Evolutionary conservation across 768 basidiomycete genomes (phyloP), one percentile per base, ranked within the genome.

Genomic region (Vararia minispora): DNA sequence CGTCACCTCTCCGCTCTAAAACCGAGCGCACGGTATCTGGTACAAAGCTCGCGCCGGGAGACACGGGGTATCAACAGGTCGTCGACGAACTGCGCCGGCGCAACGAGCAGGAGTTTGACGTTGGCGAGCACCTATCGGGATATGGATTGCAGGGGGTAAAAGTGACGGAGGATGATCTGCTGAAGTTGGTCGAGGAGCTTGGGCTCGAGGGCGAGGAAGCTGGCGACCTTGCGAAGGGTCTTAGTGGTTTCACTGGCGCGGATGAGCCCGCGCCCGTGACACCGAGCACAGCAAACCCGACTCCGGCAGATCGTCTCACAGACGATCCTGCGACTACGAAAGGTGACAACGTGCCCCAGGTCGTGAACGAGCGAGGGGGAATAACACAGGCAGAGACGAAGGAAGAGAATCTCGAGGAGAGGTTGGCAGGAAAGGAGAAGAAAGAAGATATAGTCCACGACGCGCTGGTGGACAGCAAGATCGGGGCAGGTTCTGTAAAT

Each of bases 201-300:
- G 85, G 86, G 11, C 64, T 90, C 17, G 76, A 71, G 18, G 82
- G 73, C 6, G 77, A 82, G 29, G 83, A 81, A n/a, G 83, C 84
- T 5, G 74, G 68, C 2, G 81, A 86, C 40, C 58, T 89, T 43
- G 77, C 80, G 16, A 77, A 72, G 53, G 81, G 75, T 9, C 55
- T 87, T 30, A 63, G 63, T 28, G 62, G 60, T 50, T 12, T 42
- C 48, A n/a, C 45, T 44, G 43, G 44, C 33, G 39, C 38, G 41
- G 42, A 47, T 2, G 37, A 49, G 45, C 37, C 43, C 34, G 44
- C 32, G 16, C 21, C 35, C 3, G 25, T 18, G 29, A 18, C 10
- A 4, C 29, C 29, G 29, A 18, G 6, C 14, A 31, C 29, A 10
- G n/a, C n/a, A n/a, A n/a, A n/a, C n/a, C n/a, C n/a, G n/a, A n/a